Conservation (phyloP, 306 rosid genomes). For the Cicer cuneatum region DNA sequence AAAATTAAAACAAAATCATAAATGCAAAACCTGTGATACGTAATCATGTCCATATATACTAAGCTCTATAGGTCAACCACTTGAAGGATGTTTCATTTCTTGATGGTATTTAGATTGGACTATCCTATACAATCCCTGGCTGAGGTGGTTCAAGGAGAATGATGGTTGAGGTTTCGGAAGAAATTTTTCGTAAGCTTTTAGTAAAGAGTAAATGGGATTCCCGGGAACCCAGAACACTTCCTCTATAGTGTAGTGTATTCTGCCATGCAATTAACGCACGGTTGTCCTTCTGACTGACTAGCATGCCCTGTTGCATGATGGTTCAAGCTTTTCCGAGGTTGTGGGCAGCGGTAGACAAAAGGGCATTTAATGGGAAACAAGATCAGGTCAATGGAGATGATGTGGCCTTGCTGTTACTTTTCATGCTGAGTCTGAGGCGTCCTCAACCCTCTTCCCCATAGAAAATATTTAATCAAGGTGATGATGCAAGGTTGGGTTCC, state of each 20-base stretch:
- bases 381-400: conserved; percentile 2
- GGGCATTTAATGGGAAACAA: background rate
- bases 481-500: background rate
- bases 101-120: background rate
- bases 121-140: too few species aligned
- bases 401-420: background rate
- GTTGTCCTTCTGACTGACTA: too few species aligned
- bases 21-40: background rate
- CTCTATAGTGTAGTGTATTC: too few species aligned
- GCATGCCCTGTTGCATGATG: too few species aligned
- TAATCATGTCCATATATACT: background rate
- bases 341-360: background rate
- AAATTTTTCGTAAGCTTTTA: too few species aligned
- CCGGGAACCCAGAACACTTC: too few species aligned
- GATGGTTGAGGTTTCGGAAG: too few species aligned
- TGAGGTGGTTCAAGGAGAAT: too few species aligned
- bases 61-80: background rate
- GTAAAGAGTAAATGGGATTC: too few species aligned
- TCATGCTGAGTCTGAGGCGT: background rate
- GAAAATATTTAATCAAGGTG: background rate
- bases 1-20: conserved; percentile 31
- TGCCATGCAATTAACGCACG: too few species aligned
- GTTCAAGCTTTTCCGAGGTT: background rate
- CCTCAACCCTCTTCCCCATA: background rate
- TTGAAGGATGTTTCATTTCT: conserved; percentile 21